Base-by-base conservation (phyloP, 768 basidiomycete species). In the Boletus reticulatus region DNA sequence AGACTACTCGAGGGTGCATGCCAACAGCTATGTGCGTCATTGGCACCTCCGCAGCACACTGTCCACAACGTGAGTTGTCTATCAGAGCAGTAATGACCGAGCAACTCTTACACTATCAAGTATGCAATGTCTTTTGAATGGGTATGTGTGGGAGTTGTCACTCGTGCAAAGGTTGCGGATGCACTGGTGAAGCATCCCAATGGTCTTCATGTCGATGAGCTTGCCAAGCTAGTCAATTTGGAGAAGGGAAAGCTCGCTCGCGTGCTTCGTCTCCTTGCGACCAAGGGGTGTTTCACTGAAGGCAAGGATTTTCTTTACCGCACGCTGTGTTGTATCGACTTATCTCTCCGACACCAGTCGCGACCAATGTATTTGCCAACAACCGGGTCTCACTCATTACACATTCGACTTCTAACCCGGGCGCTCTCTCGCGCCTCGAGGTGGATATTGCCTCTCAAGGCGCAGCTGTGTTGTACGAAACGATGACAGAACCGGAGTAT, bases 321-420 rank as follows among this genome's bases (percentile, higher is more conserved):
- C 42, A 45, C 52, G 22, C 8, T 13, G 13, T 31, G 32, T n/a
- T 20, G 44, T 39, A 20, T 27, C 14, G 3, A 31, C 52, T 51
- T 2, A 36, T 24, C 3, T 24, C 3, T 24, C 7, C 44, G 7
- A 38, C 24, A 24, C 24, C 16, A 68, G 72, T 74, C 10, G 49
- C 58, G 6, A 59, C 59, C 11, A 62, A 72, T 17, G 51, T 52
- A 0, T 73, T 72, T 56, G 65, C 70, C 14, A 73, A 73, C 53
- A 74, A 69, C 43, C 73, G 70, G 17, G 59, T 73, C 27, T 74
- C 73, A 2, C 62, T 71, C 9, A 43, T 67, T 1, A 61, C 68
- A 11, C 59, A 53, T 43, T 62, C 62, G 14, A 48, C 10, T 27
- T 64, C 50, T 20, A 41, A 53, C 29, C 11, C 55, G 0, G 60